phyloP scores from a whole-genome alignment of 2,329 filamentous ascomycete species.

The Bertia moriformis region DNA sequence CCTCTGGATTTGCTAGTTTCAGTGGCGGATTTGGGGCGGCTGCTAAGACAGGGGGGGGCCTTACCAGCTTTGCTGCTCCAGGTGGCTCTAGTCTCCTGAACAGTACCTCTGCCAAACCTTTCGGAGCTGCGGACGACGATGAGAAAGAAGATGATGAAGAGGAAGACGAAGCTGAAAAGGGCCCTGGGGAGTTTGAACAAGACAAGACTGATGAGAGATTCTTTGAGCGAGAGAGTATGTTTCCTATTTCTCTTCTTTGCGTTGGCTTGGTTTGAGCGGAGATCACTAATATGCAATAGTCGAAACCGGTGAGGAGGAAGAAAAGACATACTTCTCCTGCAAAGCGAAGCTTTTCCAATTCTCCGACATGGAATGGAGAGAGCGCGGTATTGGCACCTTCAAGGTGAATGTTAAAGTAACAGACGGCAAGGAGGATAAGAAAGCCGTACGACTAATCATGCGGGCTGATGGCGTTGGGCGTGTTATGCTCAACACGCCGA shows the following conservation, averaged over 20 bases:
- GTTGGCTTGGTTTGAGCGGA: slow-evolving; percentile 7
- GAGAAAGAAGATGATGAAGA: slow-evolving; percentile 6
- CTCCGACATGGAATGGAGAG: slow-evolving; percentile 42
- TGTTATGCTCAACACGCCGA: slow-evolving; percentile 43
- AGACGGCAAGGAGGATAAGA: slow-evolving; percentile 13
- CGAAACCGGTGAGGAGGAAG: slow-evolving; percentile 50
- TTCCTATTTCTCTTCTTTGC: background rate
- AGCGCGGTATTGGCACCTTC: slow-evolving; percentile 41
- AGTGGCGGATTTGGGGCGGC: slow-evolving; percentile 15
- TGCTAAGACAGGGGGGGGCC: slow-evolving; percentile 16
- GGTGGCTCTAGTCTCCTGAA: slow-evolving; percentile 19
- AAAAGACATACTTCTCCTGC: slow-evolving; percentile 36
- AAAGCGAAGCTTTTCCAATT: slow-evolving; percentile 50
- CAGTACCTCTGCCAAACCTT: slow-evolving; percentile 22
- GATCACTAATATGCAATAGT: slow-evolving; percentile 17
- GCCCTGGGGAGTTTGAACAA: slow-evolving; percentile 10
- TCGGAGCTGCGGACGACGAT: slow-evolving; percentile 23
- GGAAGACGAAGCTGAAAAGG: slow-evolving; percentile 14
- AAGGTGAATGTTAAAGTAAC: slow-evolving; percentile 34
- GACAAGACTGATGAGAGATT: slow-evolving; percentile 31
- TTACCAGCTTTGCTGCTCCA: slow-evolving; percentile 36
- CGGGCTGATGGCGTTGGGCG: slow-evolving; percentile 45
- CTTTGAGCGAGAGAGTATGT: slow-evolving; percentile 33
- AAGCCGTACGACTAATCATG: slow-evolving; percentile 42
- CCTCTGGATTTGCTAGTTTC: background rate